Evolutionary conservation across 2,329 filamentous ascomycete species (phyloP), one percentile per base, ranked within the genome.

Genomic region (Chalara sp.): DNA sequence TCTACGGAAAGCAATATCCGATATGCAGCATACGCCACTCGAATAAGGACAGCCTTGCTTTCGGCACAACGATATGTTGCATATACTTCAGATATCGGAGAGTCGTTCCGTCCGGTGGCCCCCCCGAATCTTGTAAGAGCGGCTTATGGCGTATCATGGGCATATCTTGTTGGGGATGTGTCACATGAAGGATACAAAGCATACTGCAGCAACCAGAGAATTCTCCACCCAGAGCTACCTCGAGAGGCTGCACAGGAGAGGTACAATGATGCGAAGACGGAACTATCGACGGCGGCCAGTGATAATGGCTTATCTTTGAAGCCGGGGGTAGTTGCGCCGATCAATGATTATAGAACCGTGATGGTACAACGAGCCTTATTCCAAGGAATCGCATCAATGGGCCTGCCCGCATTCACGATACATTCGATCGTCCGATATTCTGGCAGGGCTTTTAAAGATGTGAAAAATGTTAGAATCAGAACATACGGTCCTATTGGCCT

Each of bases 41-140:
- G 93, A 46, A 73, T 93, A 56, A 84, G 89, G 55, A 96, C 91
- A 6, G 87, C 97, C 58, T 82, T 99, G 63, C 75, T 91, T 60
- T 89, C 87, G 12, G 91, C 91, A 4, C 93, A 97, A 64, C 85
- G 93, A 63, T 99, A 99, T 65, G 90, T 99, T 46, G 93, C 93
- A 51, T 99, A 99, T 68, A 97, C 93, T 0, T 91, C 86, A 21
- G 92, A 97, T 63, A 92, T 99, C 57, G 93, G 93, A 66, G 93
- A 99, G 70, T 95, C 88, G 0, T 99, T 99, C 71, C 83, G 93
- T 2, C 93, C 93, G 0, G 79, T 99, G 39, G 91, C 92, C 4
- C 91, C 96, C 65, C 92, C 90, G 0, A 83, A 78, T 62, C 71
- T 95, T 3, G 86, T 99, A 8, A 81, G 85, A 53, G 75, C 81